phyloP scores from a whole-genome alignment of 2,329 filamentous ascomycete genomes.

The Cladobotryum mycophilum region DNA sequence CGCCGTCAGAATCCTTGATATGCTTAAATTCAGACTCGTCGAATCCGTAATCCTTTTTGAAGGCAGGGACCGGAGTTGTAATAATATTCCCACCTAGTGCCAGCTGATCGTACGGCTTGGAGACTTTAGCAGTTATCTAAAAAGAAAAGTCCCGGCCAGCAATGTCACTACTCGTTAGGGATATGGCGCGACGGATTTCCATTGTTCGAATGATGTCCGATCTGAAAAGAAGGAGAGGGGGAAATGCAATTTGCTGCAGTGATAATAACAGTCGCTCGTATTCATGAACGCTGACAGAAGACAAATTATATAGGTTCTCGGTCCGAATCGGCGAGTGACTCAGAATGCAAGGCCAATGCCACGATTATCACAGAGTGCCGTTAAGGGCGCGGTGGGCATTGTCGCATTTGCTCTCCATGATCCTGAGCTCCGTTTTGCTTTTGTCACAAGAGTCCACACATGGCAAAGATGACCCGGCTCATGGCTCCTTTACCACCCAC shows the following conservation, averaged over 20 bases:
- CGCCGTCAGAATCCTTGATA: not conserved
- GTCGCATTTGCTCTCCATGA: too few relatives aligned
- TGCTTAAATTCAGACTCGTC: constrained; percentile 6
- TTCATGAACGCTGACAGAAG: too few relatives aligned
- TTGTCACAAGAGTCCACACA: not conserved
- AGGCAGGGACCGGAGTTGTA: not conserved
- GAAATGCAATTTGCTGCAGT: too few relatives aligned
- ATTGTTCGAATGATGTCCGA: not conserved
- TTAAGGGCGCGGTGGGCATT: too few relatives aligned
- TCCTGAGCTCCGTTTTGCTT: too few relatives aligned
- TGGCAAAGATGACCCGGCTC: not conserved
- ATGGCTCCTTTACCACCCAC: not conserved
- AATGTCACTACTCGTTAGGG: constrained; percentile 8
- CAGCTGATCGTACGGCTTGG: constrained; percentile 12
- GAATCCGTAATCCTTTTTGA: constrained; percentile 5
- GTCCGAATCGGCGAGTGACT: too few relatives aligned
- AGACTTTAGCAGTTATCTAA: constrained; percentile 10
- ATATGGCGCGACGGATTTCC: constrained; percentile 6
- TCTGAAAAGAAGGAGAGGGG: too few relatives aligned
- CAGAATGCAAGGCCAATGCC: too few relatives aligned
- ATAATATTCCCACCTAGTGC: constrained; percentile 3
- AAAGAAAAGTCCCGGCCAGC: constrained; percentile 14
- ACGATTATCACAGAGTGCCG: too few relatives aligned
- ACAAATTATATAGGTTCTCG: too few relatives aligned
- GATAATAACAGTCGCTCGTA: too few relatives aligned